Conservation (phyloP, 345 rosid genomes). For the Murraya paniculata region DNA sequence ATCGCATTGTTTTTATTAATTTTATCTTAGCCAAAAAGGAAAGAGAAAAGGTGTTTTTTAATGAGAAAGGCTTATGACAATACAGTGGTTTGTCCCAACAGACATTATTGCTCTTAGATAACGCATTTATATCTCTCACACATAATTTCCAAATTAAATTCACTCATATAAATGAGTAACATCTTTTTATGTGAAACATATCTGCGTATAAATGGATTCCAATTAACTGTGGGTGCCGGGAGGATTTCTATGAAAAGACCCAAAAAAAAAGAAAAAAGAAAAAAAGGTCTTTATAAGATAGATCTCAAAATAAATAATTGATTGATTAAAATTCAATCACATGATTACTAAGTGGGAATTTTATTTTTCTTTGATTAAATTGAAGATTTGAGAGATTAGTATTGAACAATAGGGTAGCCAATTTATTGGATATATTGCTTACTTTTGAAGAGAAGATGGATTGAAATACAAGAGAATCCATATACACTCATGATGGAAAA, state of each 20-base stretch:
- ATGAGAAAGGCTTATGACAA: not conserved
- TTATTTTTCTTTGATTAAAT: not conserved
- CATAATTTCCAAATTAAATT: not conserved
- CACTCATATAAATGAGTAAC: not conserved
- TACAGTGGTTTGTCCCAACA: not conserved
- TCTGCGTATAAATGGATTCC: not conserved
- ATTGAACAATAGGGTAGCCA: not conserved
- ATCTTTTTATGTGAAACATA: not conserved
- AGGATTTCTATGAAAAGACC: not conserved
- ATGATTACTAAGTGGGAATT: not conserved
- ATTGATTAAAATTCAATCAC: not conserved
- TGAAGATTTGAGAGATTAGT: not conserved
- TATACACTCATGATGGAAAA: slow-evolving; percentile 22
- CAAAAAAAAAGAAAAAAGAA: not conserved
- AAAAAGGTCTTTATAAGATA: not conserved
- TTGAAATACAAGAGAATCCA: slow-evolving; percentile 32
- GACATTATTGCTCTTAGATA: not conserved
- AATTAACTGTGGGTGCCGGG: not conserved
- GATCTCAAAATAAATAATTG: not conserved
- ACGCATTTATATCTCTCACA: not conserved
- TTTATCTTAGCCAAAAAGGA: not conserved
- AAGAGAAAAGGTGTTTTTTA: not conserved
- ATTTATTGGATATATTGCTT: slow-evolving; percentile 14
- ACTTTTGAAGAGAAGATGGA: slow-evolving; percentile 29
- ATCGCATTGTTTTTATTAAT: not conserved